Percentiles rank a stretch among this genome's conserved stretches.
Evolutionary conservation across 495 filamentous ascomycete species (phyloP).

Genomic region (Talaromyces ruber): DNA sequence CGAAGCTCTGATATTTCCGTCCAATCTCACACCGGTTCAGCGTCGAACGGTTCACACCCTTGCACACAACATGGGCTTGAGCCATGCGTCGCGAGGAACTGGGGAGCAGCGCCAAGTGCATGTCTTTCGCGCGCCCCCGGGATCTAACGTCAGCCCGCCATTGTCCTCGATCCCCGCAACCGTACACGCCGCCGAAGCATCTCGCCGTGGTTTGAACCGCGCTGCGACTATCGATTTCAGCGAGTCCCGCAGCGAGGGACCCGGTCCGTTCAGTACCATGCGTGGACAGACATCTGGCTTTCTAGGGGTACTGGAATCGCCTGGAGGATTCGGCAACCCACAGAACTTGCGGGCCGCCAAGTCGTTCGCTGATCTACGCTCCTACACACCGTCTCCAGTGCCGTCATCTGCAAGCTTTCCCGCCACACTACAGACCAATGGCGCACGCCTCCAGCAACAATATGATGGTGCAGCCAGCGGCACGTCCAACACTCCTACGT

Average conservation of each 20-base stretch:
- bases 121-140: constrained; percentile 62
- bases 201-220: constrained; percentile 75
- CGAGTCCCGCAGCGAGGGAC: constrained; percentile 67
- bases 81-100: constrained; percentile 78
- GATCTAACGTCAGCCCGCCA: constrained; percentile 58
- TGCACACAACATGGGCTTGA: constrained; percentile 88
- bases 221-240: constrained; percentile 98
- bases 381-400: constrained; percentile 89
- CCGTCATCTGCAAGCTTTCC: constrained; percentile 84
- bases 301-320: constrained; percentile 77
- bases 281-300: constrained; percentile 69
- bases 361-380: constrained; percentile 91
- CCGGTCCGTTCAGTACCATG: constrained; percentile 61
- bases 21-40: constrained; percentile 69
- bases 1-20: constrained; percentile 76
- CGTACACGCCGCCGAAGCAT: constrained; percentile 61
- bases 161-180: constrained; percentile 46
- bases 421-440: constrained; percentile 55
- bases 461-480: constrained; percentile 50
- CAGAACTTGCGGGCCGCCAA: constrained; percentile 90
- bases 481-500: constrained; percentile 61
- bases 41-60: constrained; percentile 87
- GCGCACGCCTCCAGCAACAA: constrained; percentile 50
- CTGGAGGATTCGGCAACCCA: constrained; percentile 54
- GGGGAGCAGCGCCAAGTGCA: constrained; percentile 82